Evolutionary conservation across 345 rosid species (phyloP), one percentile per base, ranked within the genome.

Genomic region (Laguncularia racemosa): DNA sequence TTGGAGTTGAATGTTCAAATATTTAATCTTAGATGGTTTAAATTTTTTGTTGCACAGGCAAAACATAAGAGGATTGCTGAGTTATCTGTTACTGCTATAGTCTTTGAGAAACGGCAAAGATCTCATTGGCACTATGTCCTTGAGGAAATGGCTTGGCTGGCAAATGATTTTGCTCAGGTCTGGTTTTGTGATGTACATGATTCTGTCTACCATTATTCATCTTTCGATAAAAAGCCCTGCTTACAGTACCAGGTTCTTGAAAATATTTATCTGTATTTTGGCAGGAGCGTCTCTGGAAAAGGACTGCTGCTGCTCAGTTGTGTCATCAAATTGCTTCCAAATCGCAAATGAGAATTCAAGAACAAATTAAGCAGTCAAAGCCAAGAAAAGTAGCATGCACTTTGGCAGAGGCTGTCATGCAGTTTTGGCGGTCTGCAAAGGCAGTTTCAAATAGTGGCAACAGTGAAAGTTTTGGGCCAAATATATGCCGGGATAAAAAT

Each of bases 91-190:
- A 77, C 76, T 71, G 59, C 67, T 13, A 65, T 68, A 20, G 73
- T 80, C 21, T 62, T 61, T 66, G 93, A 81, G 71, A 69, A 43
- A 67, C 78, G 68, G 50, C 69, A 67, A 51, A 90, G 76, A 70
- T 80, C 82, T 67, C 95, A 86, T 48, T 95, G 99, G 99, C 95
- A 84, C 74, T 90, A 81, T 75, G 93, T 95, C 71, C 93, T 95
- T n/a, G 97, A 95, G 86, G 99, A 95, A 74, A 90, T 95, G 96
- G 77, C 85, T 58, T 95, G 99, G 99, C 68, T 95, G 73, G 99
- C 99, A 65, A 90, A 88, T 80, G 99, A 95, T 76, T 84, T 95
- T 81, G 84, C 88, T 1, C 99, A 95, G 99, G 99, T 95, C 62
- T 70, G 76, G 15, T 51, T 48, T 53, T 12, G 20, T 16, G 51